A percentile compares a stretch with the other conserved stretches of the same genome.
These are phyloP conservation scores for Meredithiella fracta DNA, from an alignment of 2,329 filamentous ascomycete species.

Conservation along the genomic window DNA sequence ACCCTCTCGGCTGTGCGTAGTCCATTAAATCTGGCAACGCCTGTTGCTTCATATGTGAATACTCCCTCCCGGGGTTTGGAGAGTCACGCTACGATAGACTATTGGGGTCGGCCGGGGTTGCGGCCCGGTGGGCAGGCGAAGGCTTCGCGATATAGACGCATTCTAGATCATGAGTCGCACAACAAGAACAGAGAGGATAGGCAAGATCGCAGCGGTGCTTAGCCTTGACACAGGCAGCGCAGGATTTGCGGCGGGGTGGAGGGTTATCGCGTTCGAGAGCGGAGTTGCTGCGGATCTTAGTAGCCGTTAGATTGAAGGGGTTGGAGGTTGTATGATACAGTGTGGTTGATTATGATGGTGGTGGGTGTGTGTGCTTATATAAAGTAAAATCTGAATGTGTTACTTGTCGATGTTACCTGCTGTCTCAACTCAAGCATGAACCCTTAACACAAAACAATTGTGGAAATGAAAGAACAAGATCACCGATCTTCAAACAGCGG, in stretches of 20 bases:
- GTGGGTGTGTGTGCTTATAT: too few species aligned
- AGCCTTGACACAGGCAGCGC: constrained; percentile 36
- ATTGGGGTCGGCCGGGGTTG: neutral
- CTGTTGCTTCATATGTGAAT: neutral
- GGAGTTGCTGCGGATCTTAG: constrained; percentile 2
- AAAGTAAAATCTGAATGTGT: too few species aligned
- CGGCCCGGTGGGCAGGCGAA: neutral
- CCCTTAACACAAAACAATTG: too few species aligned
- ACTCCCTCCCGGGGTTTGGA: neutral
- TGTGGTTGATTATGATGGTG: too few species aligned
- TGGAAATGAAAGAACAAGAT: too few species aligned
- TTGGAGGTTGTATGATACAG: neutral
- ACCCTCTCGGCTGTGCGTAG: neutral
- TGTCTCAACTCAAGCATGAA: too few species aligned
- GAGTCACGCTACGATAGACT: neutral
- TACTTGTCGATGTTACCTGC: too few species aligned
- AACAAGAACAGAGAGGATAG: constrained; percentile 35
- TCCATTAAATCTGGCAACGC: neutral
- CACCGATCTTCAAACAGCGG: too few species aligned
- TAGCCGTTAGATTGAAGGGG: neutral
- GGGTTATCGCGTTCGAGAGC: constrained; percentile 26
- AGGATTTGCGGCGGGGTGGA: constrained; percentile 37
- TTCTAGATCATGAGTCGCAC: constrained; percentile 28
- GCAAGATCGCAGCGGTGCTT: constrained; percentile 40
- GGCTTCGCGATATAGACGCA: constrained; percentile 28